Percentiles rank a stretch among this genome's conserved stretches.
Conservation (phyloP, 2,329 filamentous ascomycete species). For the Beauveria scarabaeidicola region DNA sequence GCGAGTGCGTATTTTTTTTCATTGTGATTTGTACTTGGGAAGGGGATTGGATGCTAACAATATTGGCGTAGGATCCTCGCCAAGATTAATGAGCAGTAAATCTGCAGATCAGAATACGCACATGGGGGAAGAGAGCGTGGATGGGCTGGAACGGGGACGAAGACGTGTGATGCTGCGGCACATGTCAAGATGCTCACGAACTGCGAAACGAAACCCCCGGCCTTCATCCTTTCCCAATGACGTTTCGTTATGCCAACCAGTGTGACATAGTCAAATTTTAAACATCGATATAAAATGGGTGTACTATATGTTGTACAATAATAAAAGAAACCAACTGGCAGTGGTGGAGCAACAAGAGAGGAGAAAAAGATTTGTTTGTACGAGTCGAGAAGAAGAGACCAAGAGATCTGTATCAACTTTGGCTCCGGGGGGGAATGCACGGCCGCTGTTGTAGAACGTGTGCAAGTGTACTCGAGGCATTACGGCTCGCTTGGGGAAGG, state of each 20-base stretch:
- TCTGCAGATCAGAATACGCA: conserved; percentile 2
- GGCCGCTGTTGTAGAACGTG: not conserved
- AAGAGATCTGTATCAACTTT: not conserved
- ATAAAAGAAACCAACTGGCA: not conserved
- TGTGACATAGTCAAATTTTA: not conserved
- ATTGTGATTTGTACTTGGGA: not conserved
- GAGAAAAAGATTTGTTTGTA: not conserved
- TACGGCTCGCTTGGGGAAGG: too few species aligned
- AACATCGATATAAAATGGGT: not conserved
- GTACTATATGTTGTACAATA: conserved; percentile 11
- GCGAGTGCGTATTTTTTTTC: conserved; percentile 65
- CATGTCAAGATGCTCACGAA: conserved; percentile 14
- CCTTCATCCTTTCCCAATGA: not conserved
- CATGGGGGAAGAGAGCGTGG: conserved; percentile 15
- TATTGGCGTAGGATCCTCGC: conserved; percentile 66
- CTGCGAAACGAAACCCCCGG: not conserved
- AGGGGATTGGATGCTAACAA: conserved; percentile 12
- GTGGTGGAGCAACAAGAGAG: not conserved
- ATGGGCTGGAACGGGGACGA: not conserved
- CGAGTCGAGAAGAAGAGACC: not conserved
- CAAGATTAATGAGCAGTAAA: conserved; percentile 87
- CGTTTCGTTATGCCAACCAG: not conserved
- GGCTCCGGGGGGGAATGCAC: not conserved
- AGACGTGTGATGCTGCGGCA: not conserved
- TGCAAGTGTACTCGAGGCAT: not conserved